A percentile compares a stretch with the other conserved stretches of the same genome.
Conservation (phyloP, 2,329 filamentous ascomycete species). For the Phialocephala subalpina region DNA sequence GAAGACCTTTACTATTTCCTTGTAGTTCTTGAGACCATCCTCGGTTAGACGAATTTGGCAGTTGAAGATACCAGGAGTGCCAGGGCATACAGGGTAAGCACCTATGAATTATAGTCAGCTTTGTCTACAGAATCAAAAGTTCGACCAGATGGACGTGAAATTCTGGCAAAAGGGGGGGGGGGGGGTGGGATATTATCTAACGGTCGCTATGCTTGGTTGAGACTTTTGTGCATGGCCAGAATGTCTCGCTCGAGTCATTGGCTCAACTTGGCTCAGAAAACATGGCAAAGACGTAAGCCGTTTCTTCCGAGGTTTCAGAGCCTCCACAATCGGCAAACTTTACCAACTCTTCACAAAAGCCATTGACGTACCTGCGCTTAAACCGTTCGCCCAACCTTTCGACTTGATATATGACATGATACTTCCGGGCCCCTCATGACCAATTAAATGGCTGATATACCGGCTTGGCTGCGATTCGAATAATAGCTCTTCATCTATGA, state of each 20-base stretch:
- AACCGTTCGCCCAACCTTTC: constrained; percentile 74
- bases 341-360: background rate
- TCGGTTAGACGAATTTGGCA: constrained; percentile 72
- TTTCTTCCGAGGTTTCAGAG: too few species aligned
- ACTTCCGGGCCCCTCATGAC: constrained; percentile 78
- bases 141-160: background rate
- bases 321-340: background rate
- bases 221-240: background rate
- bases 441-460: constrained; percentile 77
- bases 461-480: constrained; percentile 74
- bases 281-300: too few species aligned
- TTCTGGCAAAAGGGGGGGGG: too few species aligned
- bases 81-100: constrained; percentile 65
- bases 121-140: background rate
- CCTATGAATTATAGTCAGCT: constrained; percentile 47
- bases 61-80: constrained; percentile 72
- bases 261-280: background rate
- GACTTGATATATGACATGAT: constrained; percentile 76
- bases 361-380: constrained; percentile 58
- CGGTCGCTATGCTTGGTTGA: background rate
- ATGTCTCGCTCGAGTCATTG: background rate
- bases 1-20: constrained; percentile 71
- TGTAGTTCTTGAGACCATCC: constrained; percentile 63
- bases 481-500: constrained; percentile 71
- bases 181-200: background rate